Evolutionary conservation across 768 basidiomycete genomes (phyloP).

Genomic region (Pleurotus ostreatus): DNA sequence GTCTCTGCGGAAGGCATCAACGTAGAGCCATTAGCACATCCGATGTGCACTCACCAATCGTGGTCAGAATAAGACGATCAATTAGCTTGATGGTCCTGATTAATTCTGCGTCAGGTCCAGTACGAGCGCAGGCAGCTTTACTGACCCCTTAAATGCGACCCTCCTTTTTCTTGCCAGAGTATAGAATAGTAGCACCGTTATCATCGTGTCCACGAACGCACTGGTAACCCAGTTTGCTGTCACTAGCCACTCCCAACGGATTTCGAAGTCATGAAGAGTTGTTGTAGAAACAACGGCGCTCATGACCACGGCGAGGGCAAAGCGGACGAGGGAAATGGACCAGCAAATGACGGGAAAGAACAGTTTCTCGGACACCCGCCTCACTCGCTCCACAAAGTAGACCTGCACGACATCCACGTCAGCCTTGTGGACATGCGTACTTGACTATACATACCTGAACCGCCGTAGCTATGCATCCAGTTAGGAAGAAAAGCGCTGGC

Average conservation of each 20-base stretch:
- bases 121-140: neutral
- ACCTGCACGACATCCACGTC: neutral
- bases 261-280: constrained; percentile 13
- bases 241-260: constrained; percentile 25
- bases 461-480: constrained; percentile 23
- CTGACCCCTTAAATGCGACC: constrained; percentile 12
- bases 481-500: constrained; percentile 19
- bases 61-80: constrained; percentile 6
- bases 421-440: too few species aligned
- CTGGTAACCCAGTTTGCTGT: constrained; percentile 23
- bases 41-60: neutral
- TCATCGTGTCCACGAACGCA: constrained; percentile 25
- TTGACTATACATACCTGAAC: constrained; percentile 21
- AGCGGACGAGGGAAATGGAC: constrained; percentile 18
- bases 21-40: too few species aligned
- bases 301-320: constrained; percentile 24
- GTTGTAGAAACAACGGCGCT: constrained; percentile 17
- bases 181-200: constrained; percentile 26
- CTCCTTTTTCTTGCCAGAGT: constrained; percentile 20
- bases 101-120: too few species aligned
- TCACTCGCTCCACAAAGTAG: constrained; percentile 27
- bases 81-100: constrained; percentile 6
- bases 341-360: constrained; percentile 23
- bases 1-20: neutral
- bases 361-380: constrained; percentile 21